A percentile compares a stretch with the other conserved stretches of the same genome.
Conservation (phyloP, 2,329 filamentous ascomycete species). For the Colletotrichum sp. region DNA sequence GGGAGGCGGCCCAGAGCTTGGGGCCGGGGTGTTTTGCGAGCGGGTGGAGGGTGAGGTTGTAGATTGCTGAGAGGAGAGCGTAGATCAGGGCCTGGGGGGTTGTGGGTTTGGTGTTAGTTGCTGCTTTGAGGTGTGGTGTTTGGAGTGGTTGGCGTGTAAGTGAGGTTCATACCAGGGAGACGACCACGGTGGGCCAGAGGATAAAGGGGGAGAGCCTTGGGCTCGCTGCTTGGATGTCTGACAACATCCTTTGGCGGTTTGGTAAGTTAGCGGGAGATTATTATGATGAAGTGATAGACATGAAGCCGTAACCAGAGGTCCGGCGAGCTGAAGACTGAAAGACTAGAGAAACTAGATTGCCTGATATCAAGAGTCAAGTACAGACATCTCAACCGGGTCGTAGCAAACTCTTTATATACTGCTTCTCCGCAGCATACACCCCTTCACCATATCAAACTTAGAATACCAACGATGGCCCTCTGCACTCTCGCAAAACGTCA, state of each 20-base stretch:
- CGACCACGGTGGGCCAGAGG: neutral
- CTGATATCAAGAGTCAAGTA: neutral
- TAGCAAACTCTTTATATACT: neutral
- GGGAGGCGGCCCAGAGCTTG: slow-evolving; percentile 24
- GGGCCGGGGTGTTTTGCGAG: slow-evolving; percentile 35
- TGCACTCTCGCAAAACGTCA: neutral
- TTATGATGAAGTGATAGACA: neutral
- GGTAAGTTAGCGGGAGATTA: no score
- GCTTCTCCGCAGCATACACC: neutral
- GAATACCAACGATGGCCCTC: neutral
- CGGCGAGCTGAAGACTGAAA: neutral
- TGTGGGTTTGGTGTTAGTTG: neutral
- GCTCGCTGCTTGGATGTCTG: neutral
- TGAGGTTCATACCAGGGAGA: neutral
- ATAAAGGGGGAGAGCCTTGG: neutral
- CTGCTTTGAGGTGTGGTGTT: neutral
- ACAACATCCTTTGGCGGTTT: neutral
- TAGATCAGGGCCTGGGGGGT: neutral
- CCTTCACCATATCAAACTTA: neutral
- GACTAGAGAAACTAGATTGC: neutral
- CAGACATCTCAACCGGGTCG: neutral
- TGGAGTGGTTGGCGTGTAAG: neutral
- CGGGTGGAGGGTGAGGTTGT: slow-evolving; percentile 34
- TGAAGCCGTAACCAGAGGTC: neutral
- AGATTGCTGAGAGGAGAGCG: slow-evolving; percentile 21